Evolutionary conservation across 768 basidiomycete species (phyloP).

Genomic region (Lactifluus subvellereus): DNA sequence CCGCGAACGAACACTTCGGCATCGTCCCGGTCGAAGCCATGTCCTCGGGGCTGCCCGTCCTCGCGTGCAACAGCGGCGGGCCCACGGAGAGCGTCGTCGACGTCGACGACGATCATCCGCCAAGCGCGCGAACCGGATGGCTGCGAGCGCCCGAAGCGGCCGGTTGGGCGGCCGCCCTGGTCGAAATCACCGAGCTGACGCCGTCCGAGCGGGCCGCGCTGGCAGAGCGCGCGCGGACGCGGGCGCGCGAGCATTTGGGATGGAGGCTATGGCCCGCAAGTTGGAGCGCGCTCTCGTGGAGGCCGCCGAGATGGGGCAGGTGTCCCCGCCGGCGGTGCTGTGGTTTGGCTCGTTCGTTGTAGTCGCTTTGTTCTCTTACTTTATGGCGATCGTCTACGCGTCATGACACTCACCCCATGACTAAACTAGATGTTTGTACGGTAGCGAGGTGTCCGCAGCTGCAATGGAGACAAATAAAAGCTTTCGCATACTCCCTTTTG

Average conservation of each 20-base stretch:
- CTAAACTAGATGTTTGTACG: no score
- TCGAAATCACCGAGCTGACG: constrained; percentile 48
- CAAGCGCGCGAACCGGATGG: constrained; percentile 65
- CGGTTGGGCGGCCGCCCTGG: constrained; percentile 66
- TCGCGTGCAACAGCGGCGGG: constrained; percentile 84
- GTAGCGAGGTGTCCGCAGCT: no score
- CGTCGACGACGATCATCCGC: constrained; percentile 27
- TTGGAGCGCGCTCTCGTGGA: constrained; percentile 51
- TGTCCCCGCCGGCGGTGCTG: constrained; percentile 19
- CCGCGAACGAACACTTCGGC: constrained; percentile 93
- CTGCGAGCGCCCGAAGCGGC: constrained; percentile 55
- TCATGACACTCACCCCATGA: neutral
- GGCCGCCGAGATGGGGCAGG: constrained; percentile 51
- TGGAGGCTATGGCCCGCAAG: constrained; percentile 63
- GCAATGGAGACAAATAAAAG: no score
- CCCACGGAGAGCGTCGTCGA: constrained; percentile 83
- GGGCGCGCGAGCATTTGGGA: constrained; percentile 69
- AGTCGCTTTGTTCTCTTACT: constrained; percentile 13
- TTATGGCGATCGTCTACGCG: constrained; percentile 13
- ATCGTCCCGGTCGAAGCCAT: constrained; percentile 95
- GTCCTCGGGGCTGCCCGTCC: constrained; percentile 83
- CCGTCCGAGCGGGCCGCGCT: constrained; percentile 42
- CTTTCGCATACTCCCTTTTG: no score
- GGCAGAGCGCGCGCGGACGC: constrained; percentile 46
- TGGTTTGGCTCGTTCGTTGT: constrained; percentile 15